phyloP scores from a whole-genome alignment of 768 basidiomycete species.

The Suillus hirtellus region DNA sequence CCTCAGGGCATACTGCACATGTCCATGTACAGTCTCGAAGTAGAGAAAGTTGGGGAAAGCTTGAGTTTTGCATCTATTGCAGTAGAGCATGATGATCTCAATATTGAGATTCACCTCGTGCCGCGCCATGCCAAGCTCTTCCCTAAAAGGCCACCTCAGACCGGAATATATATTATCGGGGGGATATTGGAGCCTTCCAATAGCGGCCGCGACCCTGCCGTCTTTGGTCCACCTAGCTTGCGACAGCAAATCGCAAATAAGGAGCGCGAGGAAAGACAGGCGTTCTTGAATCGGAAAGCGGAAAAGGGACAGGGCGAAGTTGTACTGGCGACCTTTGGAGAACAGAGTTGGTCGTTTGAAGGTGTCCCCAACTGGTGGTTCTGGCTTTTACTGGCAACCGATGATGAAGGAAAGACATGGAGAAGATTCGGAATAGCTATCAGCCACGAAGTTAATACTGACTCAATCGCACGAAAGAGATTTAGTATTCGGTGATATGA shows the following conservation, averaged over 20 bases:
- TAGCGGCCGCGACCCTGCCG: not conserved
- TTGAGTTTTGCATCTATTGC: not conserved
- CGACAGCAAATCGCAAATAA: not conserved
- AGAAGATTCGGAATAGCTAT: not conserved
- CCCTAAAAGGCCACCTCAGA: not conserved
- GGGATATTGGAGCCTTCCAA: constrained; percentile 5
- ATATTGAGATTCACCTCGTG: not conserved
- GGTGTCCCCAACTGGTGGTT: constrained; percentile 1
- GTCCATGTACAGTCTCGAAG: not conserved
- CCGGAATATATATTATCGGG: not conserved
- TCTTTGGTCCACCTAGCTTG: not conserved
- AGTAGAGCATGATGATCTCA: not conserved
- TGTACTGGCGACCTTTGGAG: not conserved
- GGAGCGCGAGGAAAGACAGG: not conserved
- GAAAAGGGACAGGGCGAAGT: not conserved
- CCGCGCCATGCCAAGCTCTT: not conserved
- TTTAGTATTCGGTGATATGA: not conserved
- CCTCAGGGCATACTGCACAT: not conserved
- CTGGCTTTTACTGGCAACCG: not conserved
- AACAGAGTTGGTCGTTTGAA: not conserved
- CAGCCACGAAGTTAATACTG: constrained; percentile 1
- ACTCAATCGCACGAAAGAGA: not conserved
- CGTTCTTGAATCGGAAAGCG: not conserved
- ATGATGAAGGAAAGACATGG: constrained; percentile 5
- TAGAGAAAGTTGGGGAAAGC: not conserved